Base-by-base conservation (phyloP, 2,329 filamentous ascomycete genomes). In the Tolypocladium pustulatum region DNA sequence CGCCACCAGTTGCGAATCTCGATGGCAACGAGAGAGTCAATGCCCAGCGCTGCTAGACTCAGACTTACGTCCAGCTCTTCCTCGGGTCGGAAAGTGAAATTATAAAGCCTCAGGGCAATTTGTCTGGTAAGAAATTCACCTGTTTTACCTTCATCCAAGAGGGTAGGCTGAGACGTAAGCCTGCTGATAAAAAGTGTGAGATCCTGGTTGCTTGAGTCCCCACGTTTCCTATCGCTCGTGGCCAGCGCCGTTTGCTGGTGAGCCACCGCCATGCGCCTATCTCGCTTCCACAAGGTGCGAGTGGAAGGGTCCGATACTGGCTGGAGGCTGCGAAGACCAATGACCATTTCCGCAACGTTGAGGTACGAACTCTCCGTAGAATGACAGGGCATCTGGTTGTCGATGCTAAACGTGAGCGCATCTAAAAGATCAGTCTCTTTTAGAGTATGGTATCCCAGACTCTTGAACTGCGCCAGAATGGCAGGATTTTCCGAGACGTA, bases 401-500 rank as follows among this genome's bases (percentile, higher is more conserved):
- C 20, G 30, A 53, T 53, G 49, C 49, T 53, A 17, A 53, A 53
- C 3, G 49, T 40, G 53, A 55, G 34, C 2, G 53, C 53, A 25
- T 55, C 34, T 5, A 55, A n/a, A 15, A 55, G 53, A 12, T 38
- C 53, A n/a, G 6, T 30, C 32, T 55, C 53, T 40, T 27, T 25
- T 36, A 55, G 34, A 4, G 25, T 55, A 17, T 55, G 34, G 30
- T 37, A 36, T 15, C 55, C 55, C 30, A 49, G 17, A 9, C 25
- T 49, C 20, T 15, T 22, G 17, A 56, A 40, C 8, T 49, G 32
- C 41, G 36, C 30, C 3, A 43, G 41, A 10, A 55, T 55, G 25
- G 53, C 53, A 3, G 20, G 53, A n/a, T 55, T 55, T 5, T 55
- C 36, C 2, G 53, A 54, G 20, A 76, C 64, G 57, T 68, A 72